phyloP scores from a whole-genome alignment of 2,329 filamentous ascomycete genomes.

The Xylariales sp. region DNA sequence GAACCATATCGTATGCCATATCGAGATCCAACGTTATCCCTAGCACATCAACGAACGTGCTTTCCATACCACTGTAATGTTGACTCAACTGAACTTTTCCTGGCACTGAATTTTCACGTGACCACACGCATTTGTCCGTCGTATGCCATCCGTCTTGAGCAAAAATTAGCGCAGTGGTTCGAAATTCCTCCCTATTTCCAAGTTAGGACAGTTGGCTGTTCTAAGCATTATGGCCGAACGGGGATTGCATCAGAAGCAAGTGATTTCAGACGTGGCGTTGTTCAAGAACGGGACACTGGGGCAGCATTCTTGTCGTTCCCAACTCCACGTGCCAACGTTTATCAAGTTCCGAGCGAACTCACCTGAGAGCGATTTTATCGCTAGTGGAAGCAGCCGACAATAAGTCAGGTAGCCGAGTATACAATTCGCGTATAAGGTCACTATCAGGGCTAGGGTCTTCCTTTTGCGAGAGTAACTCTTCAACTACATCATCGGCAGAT shows the following conservation, averaged over 20 bases:
- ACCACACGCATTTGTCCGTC: conserved; percentile 51
- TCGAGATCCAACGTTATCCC: conserved; percentile 46
- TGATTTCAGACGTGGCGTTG: too few relatives aligned
- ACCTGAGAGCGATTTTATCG: conserved; percentile 8
- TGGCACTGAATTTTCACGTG: conserved; percentile 45
- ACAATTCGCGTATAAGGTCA: conserved; percentile 15
- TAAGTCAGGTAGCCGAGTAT: conserved; percentile 2
- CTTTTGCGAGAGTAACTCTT: conserved; percentile 14
- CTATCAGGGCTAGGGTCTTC: neutral
- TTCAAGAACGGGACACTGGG: too few relatives aligned
- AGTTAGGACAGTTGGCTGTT: neutral
- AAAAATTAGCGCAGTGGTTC: conserved; percentile 34
- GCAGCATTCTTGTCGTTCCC: too few relatives aligned
- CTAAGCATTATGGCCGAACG: too few relatives aligned
- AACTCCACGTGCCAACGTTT: neutral
- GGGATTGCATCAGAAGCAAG: neutral
- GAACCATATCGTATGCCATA: conserved; percentile 50
- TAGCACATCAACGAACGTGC: conserved; percentile 45
- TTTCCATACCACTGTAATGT: conserved; percentile 45
- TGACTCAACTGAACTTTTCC: conserved; percentile 46
- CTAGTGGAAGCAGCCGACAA: neutral
- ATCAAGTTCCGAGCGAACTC: neutral
- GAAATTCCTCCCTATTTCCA: conserved; percentile 31
- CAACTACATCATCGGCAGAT: conserved; percentile 11
- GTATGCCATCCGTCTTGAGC: conserved; percentile 46